A percentile compares a stretch with the other conserved stretches of the same genome.
Evolutionary conservation across 2,329 filamentous ascomycete genomes (phyloP).

Genomic region (Rhynchosporium graminicola): DNA sequence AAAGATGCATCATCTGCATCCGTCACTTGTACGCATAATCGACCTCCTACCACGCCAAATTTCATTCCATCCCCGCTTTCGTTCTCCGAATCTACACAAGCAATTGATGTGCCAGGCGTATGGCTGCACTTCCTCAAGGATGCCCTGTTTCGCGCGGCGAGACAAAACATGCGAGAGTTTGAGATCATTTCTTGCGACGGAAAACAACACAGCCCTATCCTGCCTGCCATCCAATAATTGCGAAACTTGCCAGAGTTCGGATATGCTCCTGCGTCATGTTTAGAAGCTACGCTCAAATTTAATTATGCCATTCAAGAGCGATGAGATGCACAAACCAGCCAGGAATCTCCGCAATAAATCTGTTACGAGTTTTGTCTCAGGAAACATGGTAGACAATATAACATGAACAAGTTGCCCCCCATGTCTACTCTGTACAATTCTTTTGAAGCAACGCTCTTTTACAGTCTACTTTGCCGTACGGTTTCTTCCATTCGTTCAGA

Average conservation of each 20-base stretch:
- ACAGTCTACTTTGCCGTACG: background rate
- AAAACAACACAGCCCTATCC: background rate
- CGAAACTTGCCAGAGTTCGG: slow-evolving; percentile 8
- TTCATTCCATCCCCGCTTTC: too few relatives aligned
- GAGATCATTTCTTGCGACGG: background rate
- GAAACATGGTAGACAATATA: background rate
- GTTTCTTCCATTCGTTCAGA: background rate
- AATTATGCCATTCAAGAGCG: background rate
- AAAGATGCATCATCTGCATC: too few relatives aligned
- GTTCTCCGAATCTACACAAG: background rate
- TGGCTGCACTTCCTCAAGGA: background rate
- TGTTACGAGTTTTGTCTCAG: background rate
- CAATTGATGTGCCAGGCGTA: too few relatives aligned
- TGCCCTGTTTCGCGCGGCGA: background rate
- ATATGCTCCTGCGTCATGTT: slow-evolving; percentile 19
- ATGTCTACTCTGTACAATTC: background rate
- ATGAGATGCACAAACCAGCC: background rate
- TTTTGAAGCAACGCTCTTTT: background rate
- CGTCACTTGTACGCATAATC: too few relatives aligned
- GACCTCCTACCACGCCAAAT: too few relatives aligned
- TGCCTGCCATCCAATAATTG: background rate
- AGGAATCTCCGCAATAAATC: background rate
- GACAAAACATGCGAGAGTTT: slow-evolving; percentile 2
- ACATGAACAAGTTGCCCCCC: background rate
- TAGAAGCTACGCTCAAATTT: slow-evolving; percentile 15